Evolutionary conservation across 208 protist genomes (phyloP), one percentile per base, ranked within the genome.

Genomic region (Trypanosomatidae sp.): DNA sequence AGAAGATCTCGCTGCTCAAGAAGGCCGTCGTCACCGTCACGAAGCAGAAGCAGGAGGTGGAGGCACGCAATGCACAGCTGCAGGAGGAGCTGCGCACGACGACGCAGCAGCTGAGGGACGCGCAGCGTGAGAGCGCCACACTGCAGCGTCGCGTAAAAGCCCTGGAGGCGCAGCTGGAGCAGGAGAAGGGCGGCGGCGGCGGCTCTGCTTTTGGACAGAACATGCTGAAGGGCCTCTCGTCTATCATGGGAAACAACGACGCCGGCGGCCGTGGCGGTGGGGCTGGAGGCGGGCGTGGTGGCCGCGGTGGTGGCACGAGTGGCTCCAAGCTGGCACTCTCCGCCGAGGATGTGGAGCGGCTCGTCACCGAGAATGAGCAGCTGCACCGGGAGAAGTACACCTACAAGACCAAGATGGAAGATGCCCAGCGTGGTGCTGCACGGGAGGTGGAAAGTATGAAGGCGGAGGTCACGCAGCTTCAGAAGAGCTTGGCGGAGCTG

Each of bases 1-100:
- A 91, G 66, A 97, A 95, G 73, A 92, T 95, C 66, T 87, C 88
- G 28, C 70, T 95, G 28, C 76, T 97, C 2, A 95, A 94, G 74
- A 94, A 89, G 69, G 90, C 90, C 7, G 89, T 95, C 39, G 88
- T 94, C 12, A 85, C 70, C 19, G 86, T 93, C 22, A 95, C 92
- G n/a, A 86, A 87, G 60, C 90, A 94, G 55, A 95, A 94, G 77
- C 89, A 93, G 50, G 71, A 92, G n/a, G n/a, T n/a, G n/a, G n/a
- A n/a, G n/a, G n/a, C n/a, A n/a, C n/a, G n/a, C n/a, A n/a, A n/a
- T n/a, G n/a, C n/a, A n/a, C n/a, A n/a, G n/a, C n/a, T 95, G 58
- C 81, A 85, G 60, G 78, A 82, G 28, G 80, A 95, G 47, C 81
- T 95, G 68, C 66, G 60, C 46, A 71, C 30, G 3, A 68, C 82